Conservation (phyloP, 2,329 filamentous ascomycete genomes). For the Pseudocercospora cruenta region DNA sequence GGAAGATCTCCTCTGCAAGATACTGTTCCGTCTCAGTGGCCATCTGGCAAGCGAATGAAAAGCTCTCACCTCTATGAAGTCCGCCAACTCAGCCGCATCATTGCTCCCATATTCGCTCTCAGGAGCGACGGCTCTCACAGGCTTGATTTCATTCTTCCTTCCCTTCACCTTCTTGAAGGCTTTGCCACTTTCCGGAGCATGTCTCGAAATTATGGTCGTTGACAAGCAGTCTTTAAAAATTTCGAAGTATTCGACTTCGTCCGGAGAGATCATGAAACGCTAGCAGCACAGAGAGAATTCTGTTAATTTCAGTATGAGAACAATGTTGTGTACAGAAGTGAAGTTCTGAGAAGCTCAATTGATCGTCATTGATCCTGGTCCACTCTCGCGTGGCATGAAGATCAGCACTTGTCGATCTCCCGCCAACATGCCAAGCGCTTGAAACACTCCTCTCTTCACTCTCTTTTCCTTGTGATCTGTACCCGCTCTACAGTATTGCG, state of each 20-base stretch:
- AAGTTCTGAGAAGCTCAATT: constrained; percentile 4
- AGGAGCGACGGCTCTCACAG: constrained; percentile 23
- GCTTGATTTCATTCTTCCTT: constrained; percentile 46
- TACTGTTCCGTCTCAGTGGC: constrained; percentile 53
- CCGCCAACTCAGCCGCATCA: constrained; percentile 70
- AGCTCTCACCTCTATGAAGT: constrained; percentile 69
- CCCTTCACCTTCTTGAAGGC: constrained; percentile 52
- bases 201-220: constrained; percentile 66
- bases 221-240: constrained; percentile 76
- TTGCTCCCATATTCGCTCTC: constrained; percentile 27
- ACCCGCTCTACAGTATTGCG: background rate
- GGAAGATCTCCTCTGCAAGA: constrained; percentile 71
- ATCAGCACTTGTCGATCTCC: background rate
- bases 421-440: background rate
- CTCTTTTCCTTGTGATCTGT: background rate
- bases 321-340: background rate
- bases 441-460: background rate
- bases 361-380: constrained; percentile 2
- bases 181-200: constrained; percentile 50
- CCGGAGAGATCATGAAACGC: constrained; percentile 39
- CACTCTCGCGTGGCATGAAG: background rate
- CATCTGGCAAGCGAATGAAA: background rate
- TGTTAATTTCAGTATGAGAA: too few relatives aligned
- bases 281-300: background rate
- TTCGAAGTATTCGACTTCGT: constrained; percentile 61